These are phyloP conservation scores for Dendrobium nobile DNA, from an alignment of 106 monocot genomes.

Conservation along the genomic window DNA sequence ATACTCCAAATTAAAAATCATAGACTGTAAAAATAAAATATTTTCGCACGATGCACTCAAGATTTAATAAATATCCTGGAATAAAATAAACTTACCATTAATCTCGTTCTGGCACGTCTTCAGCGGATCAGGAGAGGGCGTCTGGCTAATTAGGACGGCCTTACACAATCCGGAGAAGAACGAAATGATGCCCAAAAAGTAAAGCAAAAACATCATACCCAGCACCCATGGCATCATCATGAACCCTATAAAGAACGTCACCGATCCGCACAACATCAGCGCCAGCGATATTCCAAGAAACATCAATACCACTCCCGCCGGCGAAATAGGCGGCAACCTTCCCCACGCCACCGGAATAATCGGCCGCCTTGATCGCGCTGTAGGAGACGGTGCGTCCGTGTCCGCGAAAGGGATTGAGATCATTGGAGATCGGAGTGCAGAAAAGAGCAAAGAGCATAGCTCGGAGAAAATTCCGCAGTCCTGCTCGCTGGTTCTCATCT, in stretches of 20 bases:
- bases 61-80: not conserved
- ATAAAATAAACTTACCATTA: not conserved
- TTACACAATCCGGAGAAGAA: not conserved
- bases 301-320: constrained; percentile 4
- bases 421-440: not conserved
- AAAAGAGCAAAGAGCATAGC: not conserved
- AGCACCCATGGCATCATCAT: constrained; percentile 16
- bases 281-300: constrained; percentile 3
- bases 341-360: not conserved
- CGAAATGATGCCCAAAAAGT: constrained; percentile 4
- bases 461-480: not conserved
- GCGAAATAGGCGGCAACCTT: constrained; percentile 2
- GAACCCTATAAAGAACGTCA: constrained; percentile 10
- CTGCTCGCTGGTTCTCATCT: not conserved
- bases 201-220: not conserved
- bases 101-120: not conserved
- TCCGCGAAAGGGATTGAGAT: not conserved
- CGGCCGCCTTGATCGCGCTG: not conserved
- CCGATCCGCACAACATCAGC: constrained; percentile 15
- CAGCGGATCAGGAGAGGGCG: not conserved
- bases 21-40: not conserved
- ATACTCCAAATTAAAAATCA: not conserved
- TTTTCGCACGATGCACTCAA: not conserved
- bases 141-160: not conserved
- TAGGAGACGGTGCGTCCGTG: not conserved